Percentiles rank a stretch among this genome's conserved stretches.
phyloP scores from a whole-genome alignment of 2,329 filamentous ascomycete species.

The Rasamsonia emersonii region DNA sequence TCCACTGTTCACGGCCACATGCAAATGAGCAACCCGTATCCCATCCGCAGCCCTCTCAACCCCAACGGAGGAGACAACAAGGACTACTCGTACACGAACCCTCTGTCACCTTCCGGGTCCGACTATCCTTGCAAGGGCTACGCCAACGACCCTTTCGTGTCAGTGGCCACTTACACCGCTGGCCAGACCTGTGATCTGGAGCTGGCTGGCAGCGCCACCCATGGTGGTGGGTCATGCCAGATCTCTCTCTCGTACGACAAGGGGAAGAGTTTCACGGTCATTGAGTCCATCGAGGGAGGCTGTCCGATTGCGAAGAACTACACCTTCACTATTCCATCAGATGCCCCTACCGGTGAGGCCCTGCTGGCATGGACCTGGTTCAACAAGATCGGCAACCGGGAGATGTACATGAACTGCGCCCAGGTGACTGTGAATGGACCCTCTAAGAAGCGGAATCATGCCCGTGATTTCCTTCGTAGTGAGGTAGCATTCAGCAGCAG shows the following conservation, averaged over 20 bases:
- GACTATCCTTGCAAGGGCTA: constrained; percentile 74
- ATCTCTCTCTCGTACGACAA: constrained; percentile 65
- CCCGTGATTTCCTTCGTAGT: constrained; percentile 8
- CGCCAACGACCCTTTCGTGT: constrained; percentile 42
- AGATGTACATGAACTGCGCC: constrained; percentile 85
- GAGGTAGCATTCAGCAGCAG: constrained; percentile 42
- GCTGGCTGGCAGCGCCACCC: constrained; percentile 53
- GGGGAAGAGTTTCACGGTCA: constrained; percentile 61
- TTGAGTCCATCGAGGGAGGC: constrained; percentile 53
- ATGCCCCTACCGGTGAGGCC: constrained; percentile 52
- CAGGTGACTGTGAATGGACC: constrained; percentile 50
- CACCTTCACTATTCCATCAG: constrained; percentile 57
- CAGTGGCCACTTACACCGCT: constrained; percentile 53
- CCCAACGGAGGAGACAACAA: constrained; percentile 37
- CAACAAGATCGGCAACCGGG: constrained; percentile 67
- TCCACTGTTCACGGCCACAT: constrained; percentile 39
- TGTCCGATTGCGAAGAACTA: constrained; percentile 48
- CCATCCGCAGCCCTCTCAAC: constrained; percentile 44
- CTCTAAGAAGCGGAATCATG: constrained; percentile 9
- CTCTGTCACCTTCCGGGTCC: constrained; percentile 49
- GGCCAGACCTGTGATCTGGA: constrained; percentile 57
- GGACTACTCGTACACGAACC: constrained; percentile 66
- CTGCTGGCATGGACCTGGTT: constrained; percentile 72
- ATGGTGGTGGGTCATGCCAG: constrained; percentile 69
- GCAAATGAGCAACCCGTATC: constrained; percentile 48